Conservation (phyloP, 1,284 basidiomycete genomes). For the Meripilus lineatus region DNA sequence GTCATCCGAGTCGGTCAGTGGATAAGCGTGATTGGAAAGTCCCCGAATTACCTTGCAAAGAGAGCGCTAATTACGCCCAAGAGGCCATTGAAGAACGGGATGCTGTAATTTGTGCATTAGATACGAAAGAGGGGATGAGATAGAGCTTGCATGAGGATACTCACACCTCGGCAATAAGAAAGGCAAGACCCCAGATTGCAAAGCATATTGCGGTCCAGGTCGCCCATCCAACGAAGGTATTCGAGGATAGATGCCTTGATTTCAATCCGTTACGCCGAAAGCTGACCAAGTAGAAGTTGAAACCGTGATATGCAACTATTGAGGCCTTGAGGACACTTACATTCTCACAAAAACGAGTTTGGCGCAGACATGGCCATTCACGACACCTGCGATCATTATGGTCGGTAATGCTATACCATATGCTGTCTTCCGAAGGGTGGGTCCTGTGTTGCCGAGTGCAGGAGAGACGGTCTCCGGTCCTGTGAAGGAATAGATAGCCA, state of each 20-base stretch:
- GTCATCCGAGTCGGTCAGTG: neutral
- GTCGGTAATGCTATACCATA: constrained; percentile 30
- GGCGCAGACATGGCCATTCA: constrained; percentile 30
- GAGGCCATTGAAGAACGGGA: constrained; percentile 31
- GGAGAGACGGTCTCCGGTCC: constrained; percentile 24
- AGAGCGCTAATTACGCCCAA: constrained; percentile 27
- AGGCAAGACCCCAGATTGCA: constrained; percentile 24
- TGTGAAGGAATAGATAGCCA: constrained; percentile 27
- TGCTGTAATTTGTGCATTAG: constrained; percentile 11
- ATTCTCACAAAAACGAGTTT: constrained; percentile 28
- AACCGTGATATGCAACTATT: neutral
- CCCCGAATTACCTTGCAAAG: constrained; percentile 21
- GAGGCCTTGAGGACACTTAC: constrained; percentile 15
- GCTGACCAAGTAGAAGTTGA: constrained; percentile 11
- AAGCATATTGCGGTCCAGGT: constrained; percentile 26
- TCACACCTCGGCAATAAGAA: constrained; percentile 30
- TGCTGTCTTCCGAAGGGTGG: constrained; percentile 21
- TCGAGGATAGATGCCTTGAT: constrained; percentile 26
- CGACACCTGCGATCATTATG: constrained; percentile 28
- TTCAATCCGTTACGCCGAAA: constrained; percentile 23
- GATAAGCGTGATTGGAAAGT: neutral
- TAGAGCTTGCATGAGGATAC: constrained; percentile 5
- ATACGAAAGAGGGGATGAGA: neutral
- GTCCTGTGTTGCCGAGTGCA: constrained; percentile 27
- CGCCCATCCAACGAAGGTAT: constrained; percentile 25